phyloP scores from a whole-genome alignment of 768 basidiomycete genomes.

The Naematelia encephala region DNA sequence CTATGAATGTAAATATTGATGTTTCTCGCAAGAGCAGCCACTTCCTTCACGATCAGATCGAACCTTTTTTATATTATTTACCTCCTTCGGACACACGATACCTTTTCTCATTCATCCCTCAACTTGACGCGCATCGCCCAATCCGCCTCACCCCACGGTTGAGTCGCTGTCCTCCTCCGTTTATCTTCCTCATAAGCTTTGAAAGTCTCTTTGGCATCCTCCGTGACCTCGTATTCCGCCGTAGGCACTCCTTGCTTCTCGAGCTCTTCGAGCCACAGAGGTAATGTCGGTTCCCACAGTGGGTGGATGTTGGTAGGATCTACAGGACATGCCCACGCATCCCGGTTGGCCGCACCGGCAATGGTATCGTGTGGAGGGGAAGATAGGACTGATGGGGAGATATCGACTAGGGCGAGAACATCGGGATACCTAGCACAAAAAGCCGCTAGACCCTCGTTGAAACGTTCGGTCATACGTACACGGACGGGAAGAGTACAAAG shows the following conservation, averaged over 20 bases:
- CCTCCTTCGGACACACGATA: too few species aligned
- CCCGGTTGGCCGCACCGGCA: slow-evolving; percentile 28
- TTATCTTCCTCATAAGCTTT: slow-evolving; percentile 42
- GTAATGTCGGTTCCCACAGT: slow-evolving; percentile 44
- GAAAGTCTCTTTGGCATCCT: slow-evolving; percentile 41
- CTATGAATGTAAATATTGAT: too few species aligned
- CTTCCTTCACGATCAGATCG: too few species aligned
- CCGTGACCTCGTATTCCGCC: slow-evolving; percentile 24
- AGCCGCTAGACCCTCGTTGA: slow-evolving; percentile 18
- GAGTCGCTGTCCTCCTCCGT: slow-evolving; percentile 18
- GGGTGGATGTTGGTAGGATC: slow-evolving; percentile 46
- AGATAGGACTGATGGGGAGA: slow-evolving; percentile 20
- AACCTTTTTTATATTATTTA: too few species aligned
- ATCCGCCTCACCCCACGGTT: not conserved
- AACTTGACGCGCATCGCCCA: not conserved
- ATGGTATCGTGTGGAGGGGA: not conserved
- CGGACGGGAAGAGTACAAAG: slow-evolving; percentile 36
- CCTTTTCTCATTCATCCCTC: not conserved
- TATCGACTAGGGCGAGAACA: slow-evolving; percentile 35
- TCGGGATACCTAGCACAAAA: slow-evolving; percentile 32
- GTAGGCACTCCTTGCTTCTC: slow-evolving; percentile 23
- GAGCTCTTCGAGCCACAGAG: slow-evolving; percentile 38
- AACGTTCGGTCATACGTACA: slow-evolving; percentile 35
- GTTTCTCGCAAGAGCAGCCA: too few species aligned
- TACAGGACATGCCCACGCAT: slow-evolving; percentile 37